Evolutionary conservation across 805 yeast species (phyloP).

Genomic region (Schwanniomyces yamadae): DNA sequence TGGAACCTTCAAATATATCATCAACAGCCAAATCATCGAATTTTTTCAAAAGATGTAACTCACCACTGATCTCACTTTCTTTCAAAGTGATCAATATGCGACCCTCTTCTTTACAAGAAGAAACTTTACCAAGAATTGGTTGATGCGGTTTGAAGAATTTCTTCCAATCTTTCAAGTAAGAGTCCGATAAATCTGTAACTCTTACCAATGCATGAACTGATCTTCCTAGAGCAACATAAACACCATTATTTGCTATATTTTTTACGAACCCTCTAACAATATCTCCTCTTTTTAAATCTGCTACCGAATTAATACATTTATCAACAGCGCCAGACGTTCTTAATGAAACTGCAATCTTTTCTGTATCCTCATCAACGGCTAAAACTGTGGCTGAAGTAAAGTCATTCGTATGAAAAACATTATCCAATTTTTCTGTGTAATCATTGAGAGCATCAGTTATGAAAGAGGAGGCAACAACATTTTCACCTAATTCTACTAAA

Average conservation of each 20-base stretch:
- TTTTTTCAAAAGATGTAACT: constrained; percentile 52
- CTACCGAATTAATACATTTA: constrained; percentile 44
- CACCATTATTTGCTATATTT: constrained; percentile 69
- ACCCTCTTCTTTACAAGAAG: constrained; percentile 58
- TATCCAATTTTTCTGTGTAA: constrained; percentile 53
- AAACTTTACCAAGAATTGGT: constrained; percentile 69
- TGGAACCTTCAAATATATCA: constrained; percentile 72
- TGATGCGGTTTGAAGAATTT: constrained; percentile 69
- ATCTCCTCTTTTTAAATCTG: constrained; percentile 65
- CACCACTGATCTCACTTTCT: constrained; percentile 77
- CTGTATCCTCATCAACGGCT: constrained; percentile 46
- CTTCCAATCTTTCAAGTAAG: constrained; percentile 86
- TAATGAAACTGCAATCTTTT: constrained; percentile 62
- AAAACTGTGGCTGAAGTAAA: constrained; percentile 57
- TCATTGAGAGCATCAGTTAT: constrained; percentile 78
- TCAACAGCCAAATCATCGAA: constrained; percentile 71
- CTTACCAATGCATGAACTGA: constrained; percentile 75
- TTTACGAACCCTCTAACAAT: constrained; percentile 81
- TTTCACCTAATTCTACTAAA: constrained; percentile 66
- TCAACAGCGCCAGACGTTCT: constrained; percentile 55
- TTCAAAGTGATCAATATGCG: constrained; percentile 76
- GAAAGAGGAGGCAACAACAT: constrained; percentile 60
- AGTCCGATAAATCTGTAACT: constrained; percentile 77
- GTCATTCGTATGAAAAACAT: constrained; percentile 49
- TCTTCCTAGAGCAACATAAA: constrained; percentile 75